Evolutionary conservation across 257 asterid genomes (phyloP).

Genomic region (Osmanthus fragrans): DNA sequence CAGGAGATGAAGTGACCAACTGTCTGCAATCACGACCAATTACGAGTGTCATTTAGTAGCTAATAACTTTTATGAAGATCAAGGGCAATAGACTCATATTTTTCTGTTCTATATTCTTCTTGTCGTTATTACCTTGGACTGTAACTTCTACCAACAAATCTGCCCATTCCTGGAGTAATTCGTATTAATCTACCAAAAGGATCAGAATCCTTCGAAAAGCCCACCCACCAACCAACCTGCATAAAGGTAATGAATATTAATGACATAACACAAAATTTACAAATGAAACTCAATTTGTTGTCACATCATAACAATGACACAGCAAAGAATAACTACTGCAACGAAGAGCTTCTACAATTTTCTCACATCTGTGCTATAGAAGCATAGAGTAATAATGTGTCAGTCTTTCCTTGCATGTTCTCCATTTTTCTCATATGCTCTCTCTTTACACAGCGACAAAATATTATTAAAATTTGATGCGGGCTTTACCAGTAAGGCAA

Average conservation of each 20-base stretch:
- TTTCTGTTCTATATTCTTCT: conserved; percentile 1
- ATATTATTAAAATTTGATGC: neutral
- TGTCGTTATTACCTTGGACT: conserved; percentile 72
- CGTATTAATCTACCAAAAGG: conserved; percentile 89
- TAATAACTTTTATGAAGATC: conserved; percentile 12
- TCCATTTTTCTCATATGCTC: no score
- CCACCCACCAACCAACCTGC: conserved; percentile 99
- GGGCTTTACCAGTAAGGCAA: neutral
- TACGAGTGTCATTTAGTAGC: conserved; percentile 17
- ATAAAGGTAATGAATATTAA: conserved; percentile 20
- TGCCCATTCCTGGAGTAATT: conserved; percentile 85
- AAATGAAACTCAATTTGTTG: neutral
- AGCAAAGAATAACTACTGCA: conserved; percentile 15
- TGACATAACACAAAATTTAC: conserved; percentile 4
- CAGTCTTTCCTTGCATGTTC: neutral
- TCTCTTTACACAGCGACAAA: neutral
- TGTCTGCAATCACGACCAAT: conserved; percentile 59
- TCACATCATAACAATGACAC: neutral
- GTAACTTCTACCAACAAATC: conserved; percentile 81
- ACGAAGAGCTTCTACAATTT: conserved; percentile 20
- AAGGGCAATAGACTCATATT: neutral
- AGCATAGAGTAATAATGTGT: neutral
- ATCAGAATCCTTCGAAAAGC: conserved; percentile 85
- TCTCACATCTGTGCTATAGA: neutral
- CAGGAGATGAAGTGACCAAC: conserved; percentile 82